phyloP scores from a whole-genome alignment of 2,329 filamentous ascomycete genomes.

The Pseudopithomyces chartarum region DNA sequence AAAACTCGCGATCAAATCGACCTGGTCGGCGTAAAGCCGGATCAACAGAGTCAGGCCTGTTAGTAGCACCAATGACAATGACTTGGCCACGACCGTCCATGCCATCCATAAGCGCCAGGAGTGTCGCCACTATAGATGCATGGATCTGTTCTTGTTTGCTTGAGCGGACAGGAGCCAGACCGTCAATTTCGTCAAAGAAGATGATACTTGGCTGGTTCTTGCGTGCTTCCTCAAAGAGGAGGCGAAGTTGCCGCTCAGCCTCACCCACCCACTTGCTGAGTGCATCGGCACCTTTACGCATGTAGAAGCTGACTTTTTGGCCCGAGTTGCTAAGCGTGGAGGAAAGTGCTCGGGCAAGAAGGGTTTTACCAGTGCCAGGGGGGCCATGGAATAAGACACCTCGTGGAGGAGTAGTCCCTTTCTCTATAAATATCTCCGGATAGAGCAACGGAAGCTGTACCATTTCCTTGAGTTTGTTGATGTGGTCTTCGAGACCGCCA shows the following conservation, averaged over 20 bases:
- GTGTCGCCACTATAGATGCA: constrained; percentile 75
- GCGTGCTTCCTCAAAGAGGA: constrained; percentile 93
- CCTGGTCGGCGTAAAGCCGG: constrained; percentile 92
- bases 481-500: constrained; percentile 88
- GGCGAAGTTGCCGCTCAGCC: constrained; percentile 89
- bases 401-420: constrained; percentile 90
- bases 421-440: constrained; percentile 88
- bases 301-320: constrained; percentile 97
- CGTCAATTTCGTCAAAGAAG: constrained; percentile 99
- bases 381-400: constrained; percentile 97
- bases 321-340: constrained; percentile 88
- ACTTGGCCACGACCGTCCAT: constrained; percentile 71
- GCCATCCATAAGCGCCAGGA: constrained; percentile 57
- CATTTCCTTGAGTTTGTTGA: constrained; percentile 98
- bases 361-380: constrained; percentile 94
- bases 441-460: constrained; percentile 92
- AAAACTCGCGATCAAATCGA: constrained; percentile 96
- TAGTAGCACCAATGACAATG: constrained; percentile 98
- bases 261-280: constrained; percentile 99
- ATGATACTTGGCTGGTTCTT: constrained; percentile 98
- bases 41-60: constrained; percentile 94
- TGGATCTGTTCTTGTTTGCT: constrained; percentile 99
- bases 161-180: constrained; percentile 90
- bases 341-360: constrained; percentile 90
- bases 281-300: constrained; percentile 97